Conservation (phyloP, 352 stramenopile genomes). For the Blastocystis sp. region DNA sequence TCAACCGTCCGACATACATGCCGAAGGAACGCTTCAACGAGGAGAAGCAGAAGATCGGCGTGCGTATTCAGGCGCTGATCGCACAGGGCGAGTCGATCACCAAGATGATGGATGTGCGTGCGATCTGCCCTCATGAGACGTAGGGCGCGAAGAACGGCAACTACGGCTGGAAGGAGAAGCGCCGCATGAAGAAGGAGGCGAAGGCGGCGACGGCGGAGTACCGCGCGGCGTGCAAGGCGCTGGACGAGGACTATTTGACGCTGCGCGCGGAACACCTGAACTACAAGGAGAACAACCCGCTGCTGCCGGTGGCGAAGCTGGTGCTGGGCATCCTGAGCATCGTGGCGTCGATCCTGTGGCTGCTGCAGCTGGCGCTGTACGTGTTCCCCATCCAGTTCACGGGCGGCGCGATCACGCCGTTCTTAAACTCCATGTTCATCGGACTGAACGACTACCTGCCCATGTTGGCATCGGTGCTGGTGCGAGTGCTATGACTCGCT, state of each 20-base stretch:
- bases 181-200: slow-evolving; percentile 55
- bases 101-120: slow-evolving; percentile 40
- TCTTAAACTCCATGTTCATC: slow-evolving; percentile 63
- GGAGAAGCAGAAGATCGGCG: slow-evolving; percentile 59
- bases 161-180: slow-evolving; percentile 61
- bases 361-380: slow-evolving; percentile 59
- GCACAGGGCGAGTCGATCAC: slow-evolving; percentile 50
- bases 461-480: slow-evolving; percentile 42
- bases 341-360: slow-evolving; percentile 52
- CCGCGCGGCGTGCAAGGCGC: slow-evolving; percentile 52
- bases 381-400: slow-evolving; percentile 65
- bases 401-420: slow-evolving; percentile 4
- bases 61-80: slow-evolving; percentile 57
- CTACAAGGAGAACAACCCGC: slow-evolving; percentile 69
- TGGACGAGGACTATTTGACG: slow-evolving; percentile 66
- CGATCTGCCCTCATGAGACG: background rate
- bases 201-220: slow-evolving; percentile 53
- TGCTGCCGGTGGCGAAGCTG: slow-evolving; percentile 53
- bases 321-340: slow-evolving; percentile 57
- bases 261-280: slow-evolving; percentile 65
- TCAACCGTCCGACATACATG: slow-evolving; percentile 68
- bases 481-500: background rate
- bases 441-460: slow-evolving; percentile 39
- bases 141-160: slow-evolving; percentile 46
- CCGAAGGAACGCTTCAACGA: slow-evolving; percentile 64